phyloP scores from a whole-genome alignment of 148 eudicot genomes.

The Selenicereus undatus region DNA sequence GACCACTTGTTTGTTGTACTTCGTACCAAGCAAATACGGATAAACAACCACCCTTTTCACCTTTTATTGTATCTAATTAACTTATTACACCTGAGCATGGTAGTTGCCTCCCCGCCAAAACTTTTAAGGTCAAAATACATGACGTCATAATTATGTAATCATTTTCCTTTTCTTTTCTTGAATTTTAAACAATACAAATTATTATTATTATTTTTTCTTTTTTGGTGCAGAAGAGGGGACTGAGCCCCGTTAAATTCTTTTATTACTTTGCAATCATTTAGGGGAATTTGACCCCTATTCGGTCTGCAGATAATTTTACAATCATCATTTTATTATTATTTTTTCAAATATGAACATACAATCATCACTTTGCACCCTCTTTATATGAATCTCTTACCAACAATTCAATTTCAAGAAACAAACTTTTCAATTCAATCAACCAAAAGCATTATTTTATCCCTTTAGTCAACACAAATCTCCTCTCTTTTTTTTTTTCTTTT shows the following conservation, averaged over 20 bases:
- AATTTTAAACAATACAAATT: neutral
- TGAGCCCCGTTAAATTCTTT: too few species aligned
- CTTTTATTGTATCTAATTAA: neutral
- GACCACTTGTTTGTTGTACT: neutral
- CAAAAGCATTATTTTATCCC: neutral
- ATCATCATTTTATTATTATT: neutral
- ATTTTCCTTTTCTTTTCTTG: neutral
- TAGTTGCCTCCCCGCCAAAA: conserved; percentile 3
- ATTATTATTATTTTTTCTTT: too few species aligned
- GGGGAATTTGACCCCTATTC: too few species aligned
- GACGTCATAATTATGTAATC: neutral
- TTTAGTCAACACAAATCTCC: neutral
- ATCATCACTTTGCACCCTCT: neutral
- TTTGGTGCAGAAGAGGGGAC: too few species aligned
- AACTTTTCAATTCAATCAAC: conserved; percentile 9
- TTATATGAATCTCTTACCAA: conserved; percentile 1
- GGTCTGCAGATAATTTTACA: too few species aligned
- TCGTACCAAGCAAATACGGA: conserved; percentile 4
- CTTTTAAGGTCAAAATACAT: neutral
- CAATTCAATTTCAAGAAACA: neutral
- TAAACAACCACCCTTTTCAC: neutral
- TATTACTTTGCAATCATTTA: too few species aligned
- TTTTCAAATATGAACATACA: neutral
- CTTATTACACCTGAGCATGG: neutral
- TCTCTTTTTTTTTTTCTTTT: neutral